Evolutionary conservation across 192 early-diverging fungal genomes (phyloP).

Genomic region (Phlyctochytrium bullatum): DNA sequence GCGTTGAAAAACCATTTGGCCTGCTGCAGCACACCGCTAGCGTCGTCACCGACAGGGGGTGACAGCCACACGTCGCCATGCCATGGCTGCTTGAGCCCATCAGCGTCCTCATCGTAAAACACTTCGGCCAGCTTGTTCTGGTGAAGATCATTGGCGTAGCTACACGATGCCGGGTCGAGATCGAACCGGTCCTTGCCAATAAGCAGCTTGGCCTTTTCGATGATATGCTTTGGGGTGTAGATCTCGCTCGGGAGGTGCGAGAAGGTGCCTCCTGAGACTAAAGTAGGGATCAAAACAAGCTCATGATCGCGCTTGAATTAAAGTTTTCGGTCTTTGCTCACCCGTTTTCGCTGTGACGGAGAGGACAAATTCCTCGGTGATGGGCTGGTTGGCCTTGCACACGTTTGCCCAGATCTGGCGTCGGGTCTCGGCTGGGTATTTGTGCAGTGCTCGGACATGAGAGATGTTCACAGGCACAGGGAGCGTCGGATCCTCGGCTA

Average conservation of each 20-base stretch:
- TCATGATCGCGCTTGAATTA: no score
- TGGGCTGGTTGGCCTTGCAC: constrained; percentile 27
- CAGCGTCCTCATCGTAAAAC: constrained; percentile 28
- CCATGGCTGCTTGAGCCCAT: constrained; percentile 39
- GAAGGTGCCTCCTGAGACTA: constrained; percentile 40
- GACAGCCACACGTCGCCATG: constrained; percentile 43
- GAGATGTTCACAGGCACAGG: constrained; percentile 47
- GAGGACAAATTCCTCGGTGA: constrained; percentile 45
- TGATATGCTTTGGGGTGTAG: constrained; percentile 42
- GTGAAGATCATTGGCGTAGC: constrained; percentile 39
- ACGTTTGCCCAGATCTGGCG: constrained; percentile 40
- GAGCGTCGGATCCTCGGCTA: constrained; percentile 36
- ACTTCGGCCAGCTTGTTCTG: constrained; percentile 18
- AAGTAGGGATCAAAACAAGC: no score
- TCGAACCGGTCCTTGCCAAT: constrained; percentile 29
- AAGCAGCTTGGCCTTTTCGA: constrained; percentile 31
- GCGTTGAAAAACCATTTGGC: constrained; percentile 34
- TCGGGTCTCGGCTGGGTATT: constrained; percentile 37
- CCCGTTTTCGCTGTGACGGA: no score
- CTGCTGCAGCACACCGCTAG: constrained; percentile 15
- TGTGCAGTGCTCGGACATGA: constrained; percentile 46
- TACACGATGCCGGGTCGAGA: constrained; percentile 36
- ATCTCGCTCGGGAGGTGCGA: constrained; percentile 41
- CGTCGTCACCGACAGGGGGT: constrained; percentile 31
- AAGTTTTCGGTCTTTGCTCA: no score